Conservation (phyloP, 2,329 filamentous ascomycete genomes). For the Penicillium vulpinum region DNA sequence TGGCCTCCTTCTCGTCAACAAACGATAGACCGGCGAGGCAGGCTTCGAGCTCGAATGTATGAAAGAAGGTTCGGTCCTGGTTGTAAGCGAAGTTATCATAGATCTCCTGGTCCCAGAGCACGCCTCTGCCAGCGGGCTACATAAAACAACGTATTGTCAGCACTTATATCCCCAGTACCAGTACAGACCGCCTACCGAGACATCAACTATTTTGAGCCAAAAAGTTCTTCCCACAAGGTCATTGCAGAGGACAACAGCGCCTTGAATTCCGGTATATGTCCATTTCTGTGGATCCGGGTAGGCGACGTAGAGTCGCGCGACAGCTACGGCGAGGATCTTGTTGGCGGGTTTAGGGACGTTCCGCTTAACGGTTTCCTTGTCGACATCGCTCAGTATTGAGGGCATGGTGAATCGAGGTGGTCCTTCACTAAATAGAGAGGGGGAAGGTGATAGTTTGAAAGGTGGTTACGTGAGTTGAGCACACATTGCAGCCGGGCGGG, state of each 20-base stretch:
- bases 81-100: constrained; percentile 95
- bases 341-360: constrained; percentile 90
- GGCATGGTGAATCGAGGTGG: constrained; percentile 45
- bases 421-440: constrained; percentile 3
- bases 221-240: constrained; percentile 93
- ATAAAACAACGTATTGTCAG: constrained; percentile 15
- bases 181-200: constrained; percentile 69
- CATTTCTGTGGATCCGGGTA: constrained; percentile 83
- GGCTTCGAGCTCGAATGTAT: constrained; percentile 93
- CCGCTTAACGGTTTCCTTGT: constrained; percentile 95
- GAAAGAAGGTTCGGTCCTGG: constrained; percentile 95
- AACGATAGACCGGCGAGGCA: constrained; percentile 90
- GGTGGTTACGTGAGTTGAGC: constrained; percentile 13
- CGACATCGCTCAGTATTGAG: constrained; percentile 79
- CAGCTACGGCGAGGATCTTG: constrained; percentile 95
- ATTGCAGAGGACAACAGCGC: constrained; percentile 86
- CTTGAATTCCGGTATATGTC: constrained; percentile 92
- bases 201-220: constrained; percentile 96
- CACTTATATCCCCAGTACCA: neutral
- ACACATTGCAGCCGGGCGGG: constrained; percentile 22
- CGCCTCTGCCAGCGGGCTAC: constrained; percentile 74
- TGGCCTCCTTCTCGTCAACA: constrained; percentile 95
- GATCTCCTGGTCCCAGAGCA: constrained; percentile 97
- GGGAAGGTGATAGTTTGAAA: constrained; percentile 5
- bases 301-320: constrained; percentile 89